Conservation (phyloP, 805 yeast species). For the Zygoascus bituminiphila region DNA sequence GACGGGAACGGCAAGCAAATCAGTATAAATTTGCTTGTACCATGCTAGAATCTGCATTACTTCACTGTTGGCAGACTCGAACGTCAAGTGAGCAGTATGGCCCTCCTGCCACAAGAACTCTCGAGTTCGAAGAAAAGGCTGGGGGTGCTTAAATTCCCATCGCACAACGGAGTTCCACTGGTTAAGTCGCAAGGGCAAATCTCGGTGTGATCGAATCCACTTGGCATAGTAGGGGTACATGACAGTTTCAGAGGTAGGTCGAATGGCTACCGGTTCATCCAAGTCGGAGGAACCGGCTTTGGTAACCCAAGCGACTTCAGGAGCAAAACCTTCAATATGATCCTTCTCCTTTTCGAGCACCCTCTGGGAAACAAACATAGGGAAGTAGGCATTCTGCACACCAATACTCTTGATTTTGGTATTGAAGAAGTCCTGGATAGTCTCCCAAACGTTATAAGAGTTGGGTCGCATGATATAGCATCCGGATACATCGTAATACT, state of each 20-base stretch:
- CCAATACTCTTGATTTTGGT: conserved; percentile 74
- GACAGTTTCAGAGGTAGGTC: conserved; percentile 99
- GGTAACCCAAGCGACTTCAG: conserved; percentile 99
- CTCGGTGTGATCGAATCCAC: conserved; percentile 98
- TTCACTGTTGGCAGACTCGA: conserved; percentile 73
- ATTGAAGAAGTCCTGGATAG: conserved; percentile 83
- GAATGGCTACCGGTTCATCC: conserved; percentile 97
- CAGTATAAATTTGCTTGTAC: conserved; percentile 79
- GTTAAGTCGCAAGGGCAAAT: conserved; percentile 88
- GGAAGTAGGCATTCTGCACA: conserved; percentile 93
- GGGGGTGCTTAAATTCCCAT: conserved; percentile 99
- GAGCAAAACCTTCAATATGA: conserved; percentile 98
- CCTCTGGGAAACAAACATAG: conserved; percentile 90
- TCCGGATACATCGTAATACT: conserved; percentile 97
- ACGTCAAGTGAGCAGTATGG: conserved; percentile 91
- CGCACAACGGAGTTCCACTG: conserved; percentile 99
- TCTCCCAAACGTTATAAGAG: conserved; percentile 91
- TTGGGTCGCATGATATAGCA: conserved; percentile 97
- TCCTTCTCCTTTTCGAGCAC: conserved; percentile 97
- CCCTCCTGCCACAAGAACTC: conserved; percentile 99
- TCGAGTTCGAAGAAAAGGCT: conserved; percentile 97
- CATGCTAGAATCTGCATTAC: conserved; percentile 78
- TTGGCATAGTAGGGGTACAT: conserved; percentile 99
- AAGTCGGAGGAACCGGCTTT: conserved; percentile 88
- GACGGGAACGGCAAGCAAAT: conserved; percentile 94